Evolutionary conservation across 257 asterid species (phyloP).

Genomic region (Fraxinus americana): DNA sequence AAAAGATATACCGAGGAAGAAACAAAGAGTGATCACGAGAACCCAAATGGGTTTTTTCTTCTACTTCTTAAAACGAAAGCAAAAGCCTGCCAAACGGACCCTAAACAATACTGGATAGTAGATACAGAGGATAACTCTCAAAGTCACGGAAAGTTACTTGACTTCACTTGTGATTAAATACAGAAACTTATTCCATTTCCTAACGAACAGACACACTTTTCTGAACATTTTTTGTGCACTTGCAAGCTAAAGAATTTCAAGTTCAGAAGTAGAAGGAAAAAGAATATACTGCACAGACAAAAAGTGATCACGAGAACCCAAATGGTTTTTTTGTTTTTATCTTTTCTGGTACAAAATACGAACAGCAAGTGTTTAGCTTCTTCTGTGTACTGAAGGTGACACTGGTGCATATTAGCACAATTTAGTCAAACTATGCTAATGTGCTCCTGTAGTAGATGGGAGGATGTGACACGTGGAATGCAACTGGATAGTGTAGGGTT

Average conservation of each 20-base stretch:
- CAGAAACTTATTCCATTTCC: conserved; percentile 14
- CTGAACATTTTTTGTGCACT: conserved; percentile 18
- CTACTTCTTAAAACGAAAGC: too few species aligned
- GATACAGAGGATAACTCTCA: background rate
- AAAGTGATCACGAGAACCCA: conserved; percentile 40
- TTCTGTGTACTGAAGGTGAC: conserved; percentile 7
- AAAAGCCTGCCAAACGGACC: too few species aligned
- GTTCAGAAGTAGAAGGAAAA: conserved; percentile 25
- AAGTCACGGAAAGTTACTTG: conserved; percentile 18
- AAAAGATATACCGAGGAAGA: too few species aligned
- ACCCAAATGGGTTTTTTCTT: conserved; percentile 12
- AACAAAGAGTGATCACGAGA: conserved; percentile 41
- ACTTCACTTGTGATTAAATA: conserved; percentile 25
- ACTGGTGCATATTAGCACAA: conserved; percentile 22
- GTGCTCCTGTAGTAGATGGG: conserved; percentile 32
- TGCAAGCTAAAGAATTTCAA: conserved; percentile 34
- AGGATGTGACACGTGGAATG: conserved; percentile 15
- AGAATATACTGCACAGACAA: conserved; percentile 29
- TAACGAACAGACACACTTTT: conserved; percentile 1
- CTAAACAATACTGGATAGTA: too few species aligned
- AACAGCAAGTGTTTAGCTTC: background rate
- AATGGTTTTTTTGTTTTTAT: background rate
- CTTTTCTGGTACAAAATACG: background rate
- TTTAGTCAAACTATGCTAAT: conserved; percentile 15
- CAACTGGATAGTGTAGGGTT: background rate